Evolutionary conservation across 2,329 filamentous ascomycete species (phyloP).

Genomic region (Volutella citrinella): DNA sequence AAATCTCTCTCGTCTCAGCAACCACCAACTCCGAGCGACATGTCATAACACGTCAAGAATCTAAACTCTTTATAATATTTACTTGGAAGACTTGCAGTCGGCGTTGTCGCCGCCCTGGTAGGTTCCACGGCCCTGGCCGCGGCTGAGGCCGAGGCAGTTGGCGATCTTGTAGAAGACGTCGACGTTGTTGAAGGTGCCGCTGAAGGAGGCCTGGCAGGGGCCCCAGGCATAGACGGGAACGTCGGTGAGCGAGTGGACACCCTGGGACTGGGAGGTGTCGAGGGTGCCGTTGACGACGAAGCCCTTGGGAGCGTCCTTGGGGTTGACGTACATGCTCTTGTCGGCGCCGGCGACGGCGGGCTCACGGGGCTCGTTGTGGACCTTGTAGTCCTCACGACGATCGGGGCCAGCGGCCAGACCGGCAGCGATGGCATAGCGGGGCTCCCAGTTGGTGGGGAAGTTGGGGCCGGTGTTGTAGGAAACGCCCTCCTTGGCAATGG

Average conservation of each 20-base stretch:
- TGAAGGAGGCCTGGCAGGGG: slow-evolving; percentile 74
- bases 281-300: slow-evolving; percentile 76
- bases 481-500: slow-evolving; percentile 52
- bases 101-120: slow-evolving; percentile 18
- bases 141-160: slow-evolving; percentile 58
- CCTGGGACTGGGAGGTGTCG: slow-evolving; percentile 59
- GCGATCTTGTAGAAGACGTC: slow-evolving; percentile 76
- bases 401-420: slow-evolving; percentile 73
- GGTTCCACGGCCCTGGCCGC: no score
- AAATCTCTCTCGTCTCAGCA: no score
- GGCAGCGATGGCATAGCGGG: slow-evolving; percentile 74
- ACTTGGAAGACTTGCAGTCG: slow-evolving; percentile 16
- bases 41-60: no score
- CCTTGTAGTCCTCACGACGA: slow-evolving; percentile 70
- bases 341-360: slow-evolving; percentile 54
- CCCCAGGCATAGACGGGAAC: slow-evolving; percentile 77
- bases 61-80: neutral
- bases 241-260: slow-evolving; percentile 75
- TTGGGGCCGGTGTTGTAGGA: slow-evolving; percentile 70
- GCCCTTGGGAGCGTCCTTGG: slow-evolving; percentile 62
- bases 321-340: slow-evolving; percentile 67
- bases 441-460: slow-evolving; percentile 84
- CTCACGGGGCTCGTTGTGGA: slow-evolving; percentile 62
- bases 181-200: slow-evolving; percentile 67
- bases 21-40: no score